phyloP scores from a whole-genome alignment of 1,139 yeast genomes.

The Taiozyma sp. region DNA sequence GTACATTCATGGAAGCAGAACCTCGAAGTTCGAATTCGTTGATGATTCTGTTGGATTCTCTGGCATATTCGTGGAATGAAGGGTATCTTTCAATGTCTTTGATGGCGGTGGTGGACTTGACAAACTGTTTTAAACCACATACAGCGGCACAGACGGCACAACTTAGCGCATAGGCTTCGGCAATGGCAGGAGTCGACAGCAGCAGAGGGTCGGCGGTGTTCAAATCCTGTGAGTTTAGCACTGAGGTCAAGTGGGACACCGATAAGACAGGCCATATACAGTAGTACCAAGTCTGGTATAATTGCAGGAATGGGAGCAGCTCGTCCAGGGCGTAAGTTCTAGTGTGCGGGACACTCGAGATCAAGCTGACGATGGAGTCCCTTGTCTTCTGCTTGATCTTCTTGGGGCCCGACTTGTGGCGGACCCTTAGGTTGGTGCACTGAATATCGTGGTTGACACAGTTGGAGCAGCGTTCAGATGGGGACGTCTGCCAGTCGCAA shows the following conservation, averaged over 20 bases:
- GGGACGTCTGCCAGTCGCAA: conserved; percentile 13
- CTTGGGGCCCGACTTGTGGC: conserved; percentile 22
- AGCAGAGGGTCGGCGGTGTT: conserved; percentile 2
- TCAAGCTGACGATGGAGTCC: conserved; percentile 12
- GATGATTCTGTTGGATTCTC: conserved; percentile 17
- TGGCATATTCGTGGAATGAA: conserved; percentile 15
- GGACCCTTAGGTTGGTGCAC: conserved; percentile 20
- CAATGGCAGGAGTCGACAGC: conserved; percentile 6
- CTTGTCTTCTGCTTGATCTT: conserved; percentile 19
- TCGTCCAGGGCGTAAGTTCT: conserved; percentile 14
- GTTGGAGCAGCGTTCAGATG: conserved; percentile 15
- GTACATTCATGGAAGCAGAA: conserved; percentile 10
- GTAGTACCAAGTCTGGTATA: conserved; percentile 22
- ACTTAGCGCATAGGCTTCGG: conserved; percentile 16
- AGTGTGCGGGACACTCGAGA: background rate
- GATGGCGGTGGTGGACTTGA: conserved; percentile 15
- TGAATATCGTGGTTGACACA: conserved; percentile 18
- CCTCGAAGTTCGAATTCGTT: conserved; percentile 15
- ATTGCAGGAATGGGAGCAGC: conserved; percentile 17
- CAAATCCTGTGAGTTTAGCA: conserved; percentile 5
- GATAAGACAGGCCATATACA: conserved; percentile 22
- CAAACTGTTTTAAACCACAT: conserved; percentile 17
- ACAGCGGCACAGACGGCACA: conserved; percentile 22
- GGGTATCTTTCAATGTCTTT: conserved; percentile 16
- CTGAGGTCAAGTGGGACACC: conserved; percentile 12